Conservation (phyloP, 306 rosid genomes). For the Vachellia collinsii region DNA sequence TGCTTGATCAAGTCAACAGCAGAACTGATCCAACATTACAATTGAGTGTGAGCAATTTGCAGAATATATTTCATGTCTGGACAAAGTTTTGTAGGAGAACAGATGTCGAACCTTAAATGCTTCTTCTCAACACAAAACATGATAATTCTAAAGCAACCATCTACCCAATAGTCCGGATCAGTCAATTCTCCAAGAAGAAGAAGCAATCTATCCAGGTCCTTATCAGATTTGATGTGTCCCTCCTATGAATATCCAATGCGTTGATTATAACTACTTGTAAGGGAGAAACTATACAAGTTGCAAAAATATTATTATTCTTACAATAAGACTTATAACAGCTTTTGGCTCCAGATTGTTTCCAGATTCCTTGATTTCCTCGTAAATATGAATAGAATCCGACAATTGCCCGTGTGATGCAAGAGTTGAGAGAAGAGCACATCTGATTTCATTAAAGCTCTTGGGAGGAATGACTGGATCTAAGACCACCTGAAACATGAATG, state of each 20-base stretch:
- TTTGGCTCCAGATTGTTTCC: slow-evolving; percentile 69
- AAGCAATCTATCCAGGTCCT: slow-evolving; percentile 62
- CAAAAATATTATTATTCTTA: slow-evolving; percentile 44
- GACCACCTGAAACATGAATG: slow-evolving; percentile 57
- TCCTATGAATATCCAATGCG: slow-evolving; percentile 46
- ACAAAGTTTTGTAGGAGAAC: slow-evolving; percentile 12
- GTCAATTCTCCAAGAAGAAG: slow-evolving; percentile 59
- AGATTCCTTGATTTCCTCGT: slow-evolving; percentile 64
- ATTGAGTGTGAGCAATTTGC: slow-evolving; percentile 24
- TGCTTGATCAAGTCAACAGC: slow-evolving; percentile 67
- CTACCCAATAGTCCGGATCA: slow-evolving; percentile 66
- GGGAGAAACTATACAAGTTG: slow-evolving; percentile 23
- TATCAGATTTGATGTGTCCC: slow-evolving; percentile 53
- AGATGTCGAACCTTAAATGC: slow-evolving; percentile 63
- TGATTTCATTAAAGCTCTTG: slow-evolving; percentile 62
- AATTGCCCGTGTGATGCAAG: slow-evolving; percentile 74
- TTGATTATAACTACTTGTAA: slow-evolving; percentile 9
- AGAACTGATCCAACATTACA: slow-evolving; percentile 48
- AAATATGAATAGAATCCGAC: slow-evolving; percentile 58
- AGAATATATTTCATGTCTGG: slow-evolving; percentile 13
- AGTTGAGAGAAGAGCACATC: slow-evolving; percentile 71
- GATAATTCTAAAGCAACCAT: slow-evolving; percentile 72
- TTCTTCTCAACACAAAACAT: slow-evolving; percentile 57
- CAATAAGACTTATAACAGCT: slow-evolving; percentile 72
- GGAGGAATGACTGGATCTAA: slow-evolving; percentile 48